phyloP scores from a whole-genome alignment of 768 basidiomycete species.

The Cystobasidium onofrii region DNA sequence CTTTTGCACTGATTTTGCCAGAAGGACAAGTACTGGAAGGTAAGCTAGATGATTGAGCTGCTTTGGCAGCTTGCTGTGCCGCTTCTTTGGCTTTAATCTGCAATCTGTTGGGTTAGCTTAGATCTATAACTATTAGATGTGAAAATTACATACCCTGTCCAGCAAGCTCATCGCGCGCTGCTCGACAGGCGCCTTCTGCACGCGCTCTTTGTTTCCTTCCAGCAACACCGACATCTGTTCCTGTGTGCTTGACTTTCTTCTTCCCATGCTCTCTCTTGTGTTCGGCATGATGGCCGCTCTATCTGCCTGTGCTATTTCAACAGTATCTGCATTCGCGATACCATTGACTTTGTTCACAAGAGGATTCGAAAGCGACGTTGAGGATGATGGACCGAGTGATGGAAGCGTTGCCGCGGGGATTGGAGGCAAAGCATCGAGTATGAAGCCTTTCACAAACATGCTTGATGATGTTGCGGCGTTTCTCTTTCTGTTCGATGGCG shows the following conservation, averaged over 20 bases:
- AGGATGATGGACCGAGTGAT: not conserved
- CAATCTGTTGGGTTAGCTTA: not conserved
- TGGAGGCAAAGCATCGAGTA: slow-evolving; percentile 26
- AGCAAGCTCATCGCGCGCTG: slow-evolving; percentile 25
- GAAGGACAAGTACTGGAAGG: too few relatives aligned
- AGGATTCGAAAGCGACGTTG: not conserved
- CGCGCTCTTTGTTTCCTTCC: not conserved
- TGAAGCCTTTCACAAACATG: slow-evolving; percentile 16
- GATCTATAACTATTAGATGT: too few relatives aligned
- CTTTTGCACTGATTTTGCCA: not conserved
- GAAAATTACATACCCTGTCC: slow-evolving; percentile 14
- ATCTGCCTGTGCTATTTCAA: not conserved
- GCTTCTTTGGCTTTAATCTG: slow-evolving; percentile 30
- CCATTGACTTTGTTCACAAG: not conserved
- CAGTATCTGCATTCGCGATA: slow-evolving; percentile 1
- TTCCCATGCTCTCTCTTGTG: not conserved
- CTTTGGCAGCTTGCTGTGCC: slow-evolving; percentile 4
- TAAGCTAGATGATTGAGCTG: not conserved
- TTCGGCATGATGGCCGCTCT: not conserved
- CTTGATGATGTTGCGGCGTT: not conserved
- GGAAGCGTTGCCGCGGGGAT: slow-evolving; percentile 21
- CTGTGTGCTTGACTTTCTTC: not conserved
- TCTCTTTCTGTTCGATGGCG: not conserved
- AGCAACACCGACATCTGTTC: not conserved
- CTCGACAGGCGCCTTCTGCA: not conserved